Percentiles rank a stretch among this genome's conserved stretches.
Conservation (phyloP, 805 yeast genomes). For the Tetrapisispora arboricola region DNA sequence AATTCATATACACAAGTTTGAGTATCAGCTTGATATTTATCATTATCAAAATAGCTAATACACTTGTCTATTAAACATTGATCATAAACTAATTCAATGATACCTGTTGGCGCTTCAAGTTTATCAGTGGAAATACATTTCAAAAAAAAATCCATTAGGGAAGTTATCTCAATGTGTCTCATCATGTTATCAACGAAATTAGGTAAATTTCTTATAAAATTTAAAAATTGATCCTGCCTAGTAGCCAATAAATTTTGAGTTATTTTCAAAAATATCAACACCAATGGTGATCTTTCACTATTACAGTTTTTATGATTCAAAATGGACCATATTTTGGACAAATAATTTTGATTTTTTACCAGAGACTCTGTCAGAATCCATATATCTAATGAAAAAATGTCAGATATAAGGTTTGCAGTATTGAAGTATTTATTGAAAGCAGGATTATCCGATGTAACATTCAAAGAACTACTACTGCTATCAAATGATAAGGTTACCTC, state of each 20-base stretch:
- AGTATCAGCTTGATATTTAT: slow-evolving; percentile 47
- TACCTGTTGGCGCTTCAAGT: slow-evolving; percentile 79
- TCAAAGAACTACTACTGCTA: slow-evolving; percentile 14
- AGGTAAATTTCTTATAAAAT: slow-evolving; percentile 35
- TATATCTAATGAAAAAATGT: slow-evolving; percentile 76
- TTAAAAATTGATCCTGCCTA: slow-evolving; percentile 38
- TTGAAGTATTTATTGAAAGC: slow-evolving; percentile 8
- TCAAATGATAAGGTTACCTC: slow-evolving; percentile 3
- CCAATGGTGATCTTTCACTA: slow-evolving; percentile 62
- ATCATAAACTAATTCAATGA: slow-evolving; percentile 63
- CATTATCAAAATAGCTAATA: slow-evolving; percentile 51
- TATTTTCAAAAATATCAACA: slow-evolving; percentile 78
- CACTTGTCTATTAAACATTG: slow-evolving; percentile 66
- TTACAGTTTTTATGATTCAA: slow-evolving; percentile 45
- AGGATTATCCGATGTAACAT: neutral
- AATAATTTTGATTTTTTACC: slow-evolving; percentile 55
- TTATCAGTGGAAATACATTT: slow-evolving; percentile 89
- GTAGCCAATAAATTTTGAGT: slow-evolving; percentile 80
- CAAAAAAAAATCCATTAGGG: slow-evolving; percentile 81
- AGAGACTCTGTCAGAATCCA: slow-evolving; percentile 88
- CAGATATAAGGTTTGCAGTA: slow-evolving; percentile 40
- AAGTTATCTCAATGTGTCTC: slow-evolving; percentile 77
- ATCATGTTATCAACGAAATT: slow-evolving; percentile 54
- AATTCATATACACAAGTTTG: slow-evolving; percentile 94
- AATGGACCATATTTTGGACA: slow-evolving; percentile 69